Evolutionary conservation across 2,329 filamentous ascomycete species (phyloP).

Genomic region (Paraconiothyrium sp.): DNA sequence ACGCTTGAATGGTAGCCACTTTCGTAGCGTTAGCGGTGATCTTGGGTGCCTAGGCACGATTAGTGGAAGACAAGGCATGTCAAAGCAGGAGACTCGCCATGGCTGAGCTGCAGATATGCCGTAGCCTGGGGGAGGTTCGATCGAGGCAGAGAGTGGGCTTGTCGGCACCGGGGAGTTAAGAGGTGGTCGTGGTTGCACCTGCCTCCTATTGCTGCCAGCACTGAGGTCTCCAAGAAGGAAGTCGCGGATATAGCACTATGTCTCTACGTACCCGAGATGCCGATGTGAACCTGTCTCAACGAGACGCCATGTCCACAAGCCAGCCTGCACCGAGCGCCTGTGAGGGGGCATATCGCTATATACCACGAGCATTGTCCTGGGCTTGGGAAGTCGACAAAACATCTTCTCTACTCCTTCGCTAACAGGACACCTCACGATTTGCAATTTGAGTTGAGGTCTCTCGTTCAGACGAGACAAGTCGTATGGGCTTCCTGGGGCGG

Average conservation of each 20-base stretch:
- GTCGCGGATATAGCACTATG: constrained; percentile 14
- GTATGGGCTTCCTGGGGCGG: too few species aligned
- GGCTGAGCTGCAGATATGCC: constrained; percentile 21
- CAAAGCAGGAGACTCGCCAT: constrained; percentile 19
- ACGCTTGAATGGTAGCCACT: constrained; percentile 65
- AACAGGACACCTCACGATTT: too few species aligned
- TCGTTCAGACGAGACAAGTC: too few species aligned
- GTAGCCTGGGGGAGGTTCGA: background rate
- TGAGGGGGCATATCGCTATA: background rate
- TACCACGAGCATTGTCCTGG: background rate
- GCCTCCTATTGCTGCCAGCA: constrained; percentile 20
- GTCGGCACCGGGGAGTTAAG: background rate
- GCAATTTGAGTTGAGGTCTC: too few species aligned
- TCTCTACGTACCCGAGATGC: background rate
- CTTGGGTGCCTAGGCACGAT: constrained; percentile 60
- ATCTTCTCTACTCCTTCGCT: too few species aligned
- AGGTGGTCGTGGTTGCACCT: constrained; percentile 21
- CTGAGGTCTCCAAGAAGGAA: constrained; percentile 19
- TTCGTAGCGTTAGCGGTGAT: constrained; percentile 66
- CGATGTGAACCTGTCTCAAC: background rate
- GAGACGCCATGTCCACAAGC: background rate
- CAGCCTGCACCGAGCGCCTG: background rate
- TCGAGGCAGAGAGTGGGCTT: background rate
- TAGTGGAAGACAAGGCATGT: constrained; percentile 12
- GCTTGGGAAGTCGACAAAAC: background rate